phyloP scores from a whole-genome alignment of 176 grass and related monocot species.

The Musa troglodytarum region DNA sequence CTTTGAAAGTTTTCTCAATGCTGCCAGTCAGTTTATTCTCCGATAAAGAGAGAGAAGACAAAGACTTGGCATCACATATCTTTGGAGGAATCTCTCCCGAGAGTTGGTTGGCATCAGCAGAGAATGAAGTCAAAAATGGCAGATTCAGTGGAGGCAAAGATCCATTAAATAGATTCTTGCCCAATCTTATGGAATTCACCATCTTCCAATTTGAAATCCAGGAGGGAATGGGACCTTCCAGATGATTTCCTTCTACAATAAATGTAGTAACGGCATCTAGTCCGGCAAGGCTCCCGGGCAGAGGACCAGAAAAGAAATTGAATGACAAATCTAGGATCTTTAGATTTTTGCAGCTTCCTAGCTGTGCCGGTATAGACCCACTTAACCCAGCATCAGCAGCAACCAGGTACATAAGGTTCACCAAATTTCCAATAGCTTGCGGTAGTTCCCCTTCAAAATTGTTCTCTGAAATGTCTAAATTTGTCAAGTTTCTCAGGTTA shows the following conservation, averaged over 20 bases:
- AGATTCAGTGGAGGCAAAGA: conserved; percentile 53
- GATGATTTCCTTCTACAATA: conserved; percentile 53
- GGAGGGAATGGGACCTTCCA: conserved; percentile 60
- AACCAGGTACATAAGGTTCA: conserved; percentile 46
- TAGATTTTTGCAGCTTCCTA: conserved; percentile 76
- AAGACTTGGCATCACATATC: conserved; percentile 57
- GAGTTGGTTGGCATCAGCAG: conserved; percentile 70
- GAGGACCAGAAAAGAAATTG: conserved; percentile 54
- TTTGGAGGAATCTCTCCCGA: conserved; percentile 52
- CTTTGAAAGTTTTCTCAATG: conserved; percentile 51
- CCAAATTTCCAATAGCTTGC: conserved; percentile 43
- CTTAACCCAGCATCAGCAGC: conserved; percentile 56
- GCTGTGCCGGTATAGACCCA: conserved; percentile 55
- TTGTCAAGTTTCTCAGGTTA: conserved; percentile 52
- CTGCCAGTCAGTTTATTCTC: conserved; percentile 67
- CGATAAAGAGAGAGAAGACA: conserved; percentile 45
- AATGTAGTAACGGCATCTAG: conserved; percentile 50
- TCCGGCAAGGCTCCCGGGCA: conserved; percentile 54
- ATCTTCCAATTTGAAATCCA: conserved; percentile 70
- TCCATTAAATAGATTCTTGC: conserved; percentile 58
- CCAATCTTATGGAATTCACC: conserved; percentile 45
- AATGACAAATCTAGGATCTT: conserved; percentile 47
- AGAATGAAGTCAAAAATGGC: conserved; percentile 50
- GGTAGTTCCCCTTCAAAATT: conserved; percentile 61
- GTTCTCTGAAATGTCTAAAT: conserved; percentile 88